phyloP scores from a whole-genome alignment of 2,329 filamentous ascomycete genomes.

The Atkinsonella hypoxylon region DNA sequence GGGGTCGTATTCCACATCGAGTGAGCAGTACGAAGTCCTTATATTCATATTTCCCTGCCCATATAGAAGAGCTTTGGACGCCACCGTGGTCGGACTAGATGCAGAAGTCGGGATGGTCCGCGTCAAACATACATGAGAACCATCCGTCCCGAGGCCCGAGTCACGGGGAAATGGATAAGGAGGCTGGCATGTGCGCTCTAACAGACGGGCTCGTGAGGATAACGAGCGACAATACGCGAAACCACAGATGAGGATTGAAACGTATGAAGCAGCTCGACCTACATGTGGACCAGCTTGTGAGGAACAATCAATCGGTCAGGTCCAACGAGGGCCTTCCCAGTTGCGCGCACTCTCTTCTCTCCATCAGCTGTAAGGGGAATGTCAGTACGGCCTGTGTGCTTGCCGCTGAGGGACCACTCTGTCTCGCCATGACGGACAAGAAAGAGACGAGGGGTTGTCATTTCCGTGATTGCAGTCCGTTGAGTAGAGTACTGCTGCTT shows the following conservation, averaged over 20 bases:
- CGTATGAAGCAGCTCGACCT: constrained; percentile 18
- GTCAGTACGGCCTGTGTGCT: constrained; percentile 77
- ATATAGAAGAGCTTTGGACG: background rate
- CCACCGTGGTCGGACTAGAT: background rate
- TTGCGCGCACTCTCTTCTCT: constrained; percentile 62
- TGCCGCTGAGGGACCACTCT: constrained; percentile 81
- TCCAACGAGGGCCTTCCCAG: constrained; percentile 74
- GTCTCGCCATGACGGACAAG: constrained; percentile 87
- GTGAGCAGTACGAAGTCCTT: background rate
- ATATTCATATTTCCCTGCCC: background rate
- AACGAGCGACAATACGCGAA: background rate
- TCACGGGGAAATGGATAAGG: background rate
- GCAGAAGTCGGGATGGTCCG: background rate
- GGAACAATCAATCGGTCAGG: constrained; percentile 77
- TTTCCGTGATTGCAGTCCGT: constrained; percentile 1
- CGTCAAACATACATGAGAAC: background rate
- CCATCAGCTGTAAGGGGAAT: constrained; percentile 75
- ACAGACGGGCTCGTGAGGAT: background rate
- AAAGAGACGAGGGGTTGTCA: constrained; percentile 58
- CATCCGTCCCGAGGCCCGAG: background rate
- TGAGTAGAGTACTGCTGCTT: too few species aligned
- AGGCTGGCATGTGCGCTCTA: background rate
- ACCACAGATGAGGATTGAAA: background rate
- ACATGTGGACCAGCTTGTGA: constrained; percentile 72
- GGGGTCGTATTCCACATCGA: background rate